Conservation (phyloP, 441 rosid genomes). For the Syzygium syzygioides region DNA sequence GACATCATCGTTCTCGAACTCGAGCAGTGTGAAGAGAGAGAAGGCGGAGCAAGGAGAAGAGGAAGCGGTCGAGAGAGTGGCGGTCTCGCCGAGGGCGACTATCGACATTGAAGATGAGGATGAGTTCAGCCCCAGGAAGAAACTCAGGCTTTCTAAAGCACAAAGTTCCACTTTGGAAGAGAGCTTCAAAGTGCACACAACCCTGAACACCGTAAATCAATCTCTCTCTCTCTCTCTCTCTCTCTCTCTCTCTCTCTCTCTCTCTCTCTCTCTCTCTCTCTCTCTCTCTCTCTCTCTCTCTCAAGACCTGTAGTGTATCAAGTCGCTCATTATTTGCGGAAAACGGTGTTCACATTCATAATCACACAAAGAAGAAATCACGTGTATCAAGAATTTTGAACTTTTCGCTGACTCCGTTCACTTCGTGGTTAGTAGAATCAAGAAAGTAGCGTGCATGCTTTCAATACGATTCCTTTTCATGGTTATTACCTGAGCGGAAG, state of each 20-base stretch:
- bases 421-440: background rate
- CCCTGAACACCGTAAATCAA: constrained; percentile 59
- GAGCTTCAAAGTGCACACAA: constrained; percentile 64
- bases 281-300: background rate
- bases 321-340: background rate
- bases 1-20: background rate
- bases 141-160: constrained; percentile 74
- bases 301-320: background rate
- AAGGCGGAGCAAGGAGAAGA: background rate
- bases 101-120: background rate
- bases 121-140: constrained; percentile 41
- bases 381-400: background rate
- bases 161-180: constrained; percentile 77
- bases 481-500: background rate
- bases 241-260: background rate
- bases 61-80: background rate
- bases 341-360: background rate
- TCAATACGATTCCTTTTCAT: background rate
- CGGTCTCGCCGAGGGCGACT: background rate
- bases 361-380: background rate
- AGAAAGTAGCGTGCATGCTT: background rate
- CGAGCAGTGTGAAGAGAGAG: background rate
- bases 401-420: no score
- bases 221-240: background rate
- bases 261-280: background rate